Base-by-base conservation (phyloP, 495 filamentous ascomycete species). In the Neurospora sublineolata region DNA sequence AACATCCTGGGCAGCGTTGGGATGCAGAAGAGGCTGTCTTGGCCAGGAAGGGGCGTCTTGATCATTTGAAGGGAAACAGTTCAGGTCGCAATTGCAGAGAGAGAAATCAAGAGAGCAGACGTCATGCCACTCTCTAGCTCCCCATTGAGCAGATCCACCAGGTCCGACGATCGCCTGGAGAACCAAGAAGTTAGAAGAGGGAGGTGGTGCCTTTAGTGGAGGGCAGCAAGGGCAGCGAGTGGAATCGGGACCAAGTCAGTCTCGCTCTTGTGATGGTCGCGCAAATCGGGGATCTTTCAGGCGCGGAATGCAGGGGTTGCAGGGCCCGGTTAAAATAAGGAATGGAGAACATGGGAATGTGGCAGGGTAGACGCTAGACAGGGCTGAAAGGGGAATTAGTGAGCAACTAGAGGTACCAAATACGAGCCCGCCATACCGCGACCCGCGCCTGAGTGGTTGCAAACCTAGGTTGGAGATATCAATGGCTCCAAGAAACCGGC, bases 1-100 rank as follows among this genome's bases (percentile, higher is more conserved):
- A 77, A 69, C 70, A 76, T 71, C 73, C 73, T 81, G 70, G 71
- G 36, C 41, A 60, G 23, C 52, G 52, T 30, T 8, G 52, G 52
- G 12, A 60, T 60, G 52, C 6, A 60, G 52, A 16, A 60, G 52
- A 60, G 52, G 52, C 27, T 60, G 52, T 33, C 52, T 60, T 33
- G 52, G 52, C 52, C 52, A 60, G 12, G 27, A 60, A 27, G 27
- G 52, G 52, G 27, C 52, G 52, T 18, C 27, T 60, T 27, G 52
- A 60, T 18, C 52, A 60, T 60, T 60, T 60, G 12, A 33, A 60
- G 14, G 52, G 27, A 60, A 60, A 60, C 52, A 27, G 52, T 33
- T 33, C 52, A 30, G 27, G 52, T 60, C 52, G 52, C 52, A 18
- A 27, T 16, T 14, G 52, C 7, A 18, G 52, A 60, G 3, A 18